Conservation (phyloP, 768 basidiomycete genomes). For the Russula lepida region DNA sequence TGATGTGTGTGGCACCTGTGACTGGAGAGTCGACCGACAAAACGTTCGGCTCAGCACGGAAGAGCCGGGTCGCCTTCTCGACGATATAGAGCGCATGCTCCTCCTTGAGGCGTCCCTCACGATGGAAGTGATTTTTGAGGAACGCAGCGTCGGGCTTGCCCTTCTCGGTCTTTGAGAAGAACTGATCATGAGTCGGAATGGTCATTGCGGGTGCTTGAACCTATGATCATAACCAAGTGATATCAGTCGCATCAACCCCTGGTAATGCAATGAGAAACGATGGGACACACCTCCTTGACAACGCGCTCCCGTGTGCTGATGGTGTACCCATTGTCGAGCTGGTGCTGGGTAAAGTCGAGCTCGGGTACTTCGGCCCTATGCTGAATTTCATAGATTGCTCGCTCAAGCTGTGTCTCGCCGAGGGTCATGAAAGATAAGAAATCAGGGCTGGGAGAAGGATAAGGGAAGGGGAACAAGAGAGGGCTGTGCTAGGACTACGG, state of each 20-base stretch:
- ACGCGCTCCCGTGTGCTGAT: constrained; percentile 94
- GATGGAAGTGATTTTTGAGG: constrained; percentile 97
- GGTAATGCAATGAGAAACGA: neutral
- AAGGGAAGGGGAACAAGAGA: neutral
- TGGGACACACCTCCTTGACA: constrained; percentile 75
- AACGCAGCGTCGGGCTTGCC: constrained; percentile 92
- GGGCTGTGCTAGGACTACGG: neutral
- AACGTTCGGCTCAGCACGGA: constrained; percentile 82
- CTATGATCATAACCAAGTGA: constrained; percentile 35
- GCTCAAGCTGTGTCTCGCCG: constrained; percentile 44
- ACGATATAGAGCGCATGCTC: constrained; percentile 94
- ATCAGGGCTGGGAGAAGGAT: neutral
- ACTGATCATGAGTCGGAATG: constrained; percentile 87
- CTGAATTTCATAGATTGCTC: constrained; percentile 58
- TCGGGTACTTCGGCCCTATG: constrained; percentile 44
- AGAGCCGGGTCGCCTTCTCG: constrained; percentile 69
- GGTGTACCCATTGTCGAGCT: constrained; percentile 84
- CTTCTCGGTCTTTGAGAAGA: constrained; percentile 78
- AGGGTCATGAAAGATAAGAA: neutral
- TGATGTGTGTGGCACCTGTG: constrained; percentile 69
- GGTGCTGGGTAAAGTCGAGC: constrained; percentile 87
- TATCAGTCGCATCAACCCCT: neutral
- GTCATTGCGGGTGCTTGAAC: constrained; percentile 97
- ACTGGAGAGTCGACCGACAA: constrained; percentile 94
- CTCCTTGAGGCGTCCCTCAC: constrained; percentile 88